phyloP scores from a whole-genome alignment of 768 basidiomycete species.

The Suillus hirtellus region DNA sequence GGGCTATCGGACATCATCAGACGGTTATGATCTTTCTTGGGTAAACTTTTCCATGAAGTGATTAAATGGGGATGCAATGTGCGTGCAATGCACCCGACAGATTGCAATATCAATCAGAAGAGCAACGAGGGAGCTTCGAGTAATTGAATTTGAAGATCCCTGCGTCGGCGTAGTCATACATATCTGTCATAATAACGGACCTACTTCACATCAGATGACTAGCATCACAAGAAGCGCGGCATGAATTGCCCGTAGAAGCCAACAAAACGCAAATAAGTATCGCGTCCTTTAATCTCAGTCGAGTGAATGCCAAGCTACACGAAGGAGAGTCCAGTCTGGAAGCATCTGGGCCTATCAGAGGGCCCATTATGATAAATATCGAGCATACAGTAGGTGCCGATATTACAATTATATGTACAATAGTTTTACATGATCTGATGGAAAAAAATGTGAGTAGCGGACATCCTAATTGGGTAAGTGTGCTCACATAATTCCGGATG shows the following conservation, averaged over 20 bases:
- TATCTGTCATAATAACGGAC: neutral
- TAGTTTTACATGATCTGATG: constrained; percentile 25
- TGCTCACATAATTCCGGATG: constrained; percentile 37
- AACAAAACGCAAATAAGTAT: neutral
- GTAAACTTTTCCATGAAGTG: neutral
- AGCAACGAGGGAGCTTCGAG: neutral
- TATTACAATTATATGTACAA: constrained; percentile 5
- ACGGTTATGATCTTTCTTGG: too few species aligned
- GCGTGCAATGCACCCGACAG: neutral
- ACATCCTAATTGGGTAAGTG: neutral
- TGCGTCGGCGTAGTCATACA: neutral
- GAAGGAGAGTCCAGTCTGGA: neutral
- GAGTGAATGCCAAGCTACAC: neutral
- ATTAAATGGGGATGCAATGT: constrained; percentile 2
- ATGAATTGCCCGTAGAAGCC: neutral
- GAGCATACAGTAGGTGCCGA: neutral
- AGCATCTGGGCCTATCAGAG: neutral
- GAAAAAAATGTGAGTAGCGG: constrained; percentile 15
- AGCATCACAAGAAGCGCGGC: neutral
- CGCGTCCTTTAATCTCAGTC: neutral
- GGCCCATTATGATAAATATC: constrained; percentile 1
- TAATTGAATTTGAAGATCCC: neutral
- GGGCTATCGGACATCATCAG: neutral
- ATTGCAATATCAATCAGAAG: constrained; percentile 1
- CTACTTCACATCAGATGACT: constrained; percentile 3